phyloP scores from a whole-genome alignment of 2,329 filamentous ascomycete species.

The Didymella segeticola region DNA sequence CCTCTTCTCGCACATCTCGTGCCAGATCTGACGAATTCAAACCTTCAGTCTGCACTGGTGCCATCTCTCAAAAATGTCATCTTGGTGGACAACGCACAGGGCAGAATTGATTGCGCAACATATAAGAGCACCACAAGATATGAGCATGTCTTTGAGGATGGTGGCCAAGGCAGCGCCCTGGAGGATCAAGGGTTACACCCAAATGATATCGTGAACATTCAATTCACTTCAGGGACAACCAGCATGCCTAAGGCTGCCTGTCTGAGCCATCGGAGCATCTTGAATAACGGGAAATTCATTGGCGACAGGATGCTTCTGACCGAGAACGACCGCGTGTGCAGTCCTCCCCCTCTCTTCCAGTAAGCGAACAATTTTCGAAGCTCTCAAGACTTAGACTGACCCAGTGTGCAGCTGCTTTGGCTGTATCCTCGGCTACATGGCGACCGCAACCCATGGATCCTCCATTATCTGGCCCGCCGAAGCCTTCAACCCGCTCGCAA shows the following conservation, averaged over 20 bases:
- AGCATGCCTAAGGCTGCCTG: constrained; percentile 90
- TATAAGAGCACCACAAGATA: constrained; percentile 52
- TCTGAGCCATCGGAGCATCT: constrained; percentile 81
- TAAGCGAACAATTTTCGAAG: constrained; percentile 20
- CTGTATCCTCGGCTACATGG: constrained; percentile 92
- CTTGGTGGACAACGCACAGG: constrained; percentile 77
- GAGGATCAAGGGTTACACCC: constrained; percentile 59
- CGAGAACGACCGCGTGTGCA: constrained; percentile 71
- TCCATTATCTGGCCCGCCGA: constrained; percentile 85
- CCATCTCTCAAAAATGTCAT: constrained; percentile 75
- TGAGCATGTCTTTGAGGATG: constrained; percentile 54
- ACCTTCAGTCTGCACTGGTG: constrained; percentile 63
- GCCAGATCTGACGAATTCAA: constrained; percentile 53
- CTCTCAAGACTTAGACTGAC: not conserved
- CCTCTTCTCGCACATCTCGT: constrained; percentile 63
- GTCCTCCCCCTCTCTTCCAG: constrained; percentile 65
- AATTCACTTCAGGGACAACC: constrained; percentile 97
- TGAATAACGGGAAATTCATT: constrained; percentile 91
- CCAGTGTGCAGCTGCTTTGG: constrained; percentile 73
- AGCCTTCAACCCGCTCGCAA: constrained; percentile 80
- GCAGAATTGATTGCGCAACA: constrained; percentile 55
- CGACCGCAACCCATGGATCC: constrained; percentile 82
- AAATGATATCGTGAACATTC: constrained; percentile 86
- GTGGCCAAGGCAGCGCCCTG: constrained; percentile 52
- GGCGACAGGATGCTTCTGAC: constrained; percentile 84